phyloP scores from a whole-genome alignment of 2,329 filamentous ascomycete genomes.

The Fusarium newnesense region DNA sequence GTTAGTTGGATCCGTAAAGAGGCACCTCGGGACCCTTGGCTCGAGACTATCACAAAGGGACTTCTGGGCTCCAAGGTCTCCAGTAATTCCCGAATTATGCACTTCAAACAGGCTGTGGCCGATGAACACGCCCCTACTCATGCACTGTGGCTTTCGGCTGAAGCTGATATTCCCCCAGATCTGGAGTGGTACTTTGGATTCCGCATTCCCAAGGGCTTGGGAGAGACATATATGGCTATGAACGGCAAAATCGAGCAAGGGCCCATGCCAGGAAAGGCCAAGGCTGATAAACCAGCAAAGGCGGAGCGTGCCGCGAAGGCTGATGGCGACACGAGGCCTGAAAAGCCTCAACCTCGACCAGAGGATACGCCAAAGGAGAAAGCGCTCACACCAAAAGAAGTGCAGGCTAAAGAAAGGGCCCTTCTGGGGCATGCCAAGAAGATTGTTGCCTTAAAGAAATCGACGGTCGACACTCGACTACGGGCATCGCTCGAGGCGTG shows the following conservation, averaged over 20 bases:
- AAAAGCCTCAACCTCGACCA: conserved; percentile 55
- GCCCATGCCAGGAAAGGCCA: conserved; percentile 30
- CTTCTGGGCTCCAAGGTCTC: conserved; percentile 70
- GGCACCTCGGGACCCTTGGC: conserved; percentile 81
- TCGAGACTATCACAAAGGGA: conserved; percentile 75
- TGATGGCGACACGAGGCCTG: conserved; percentile 10
- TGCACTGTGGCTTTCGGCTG: conserved; percentile 85
- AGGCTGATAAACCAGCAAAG: conserved; percentile 42
- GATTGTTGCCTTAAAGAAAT: conserved; percentile 61
- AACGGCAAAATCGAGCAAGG: conserved; percentile 21
- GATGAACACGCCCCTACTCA: conserved; percentile 70
- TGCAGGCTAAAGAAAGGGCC: conserved; percentile 63
- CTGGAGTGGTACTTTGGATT: conserved; percentile 94
- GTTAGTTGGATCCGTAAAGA: conserved; percentile 73
- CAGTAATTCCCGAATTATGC: conserved; percentile 72
- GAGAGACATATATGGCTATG: conserved; percentile 55
- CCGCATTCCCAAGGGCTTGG: conserved; percentile 67
- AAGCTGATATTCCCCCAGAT: conserved; percentile 71
- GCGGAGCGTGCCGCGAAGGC: conserved; percentile 9
- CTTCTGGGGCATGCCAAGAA: conserved; percentile 61
- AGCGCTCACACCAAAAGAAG: conserved; percentile 57
- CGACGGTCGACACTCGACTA: conserved; percentile 57
- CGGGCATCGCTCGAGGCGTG: conserved; percentile 69
- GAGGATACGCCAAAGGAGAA: conserved; percentile 47
- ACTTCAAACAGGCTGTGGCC: conserved; percentile 85